Base-by-base conservation (phyloP, 345 rosid genomes). In the Gynandropsis gynandra region DNA sequence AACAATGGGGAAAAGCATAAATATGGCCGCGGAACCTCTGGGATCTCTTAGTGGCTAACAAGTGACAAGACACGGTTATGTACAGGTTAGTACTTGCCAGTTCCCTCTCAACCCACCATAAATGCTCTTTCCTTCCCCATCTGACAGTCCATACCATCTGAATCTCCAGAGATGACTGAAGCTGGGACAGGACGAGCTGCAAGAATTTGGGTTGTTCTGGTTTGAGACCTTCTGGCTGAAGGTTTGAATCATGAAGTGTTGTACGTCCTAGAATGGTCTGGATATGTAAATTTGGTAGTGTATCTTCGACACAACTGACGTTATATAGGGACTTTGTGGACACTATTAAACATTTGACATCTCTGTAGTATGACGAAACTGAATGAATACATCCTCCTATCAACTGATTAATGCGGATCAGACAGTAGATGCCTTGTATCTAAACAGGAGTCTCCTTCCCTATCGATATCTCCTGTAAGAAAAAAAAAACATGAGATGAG, bases 1-100 rank as follows among this genome's bases (percentile, higher is more conserved):
- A 76, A 88, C 98, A 14, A 83, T 88, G 94, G 69, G 97, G 42
- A 88, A 92, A 75, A 92, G 97, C 71, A 54, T 92, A 54, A 87
- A 83, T 63, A 75, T 92, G 74, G 95, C 80, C 38, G 36, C 58
- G 43, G 42, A 63, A 57, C 37, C 54, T 50, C 51, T 32, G 59
- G 43, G 19, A 20, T 47, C 52, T 15, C 56, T 11, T 52, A 58
- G 54, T 24, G 52, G 56, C 40, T 50, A 42, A 16, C 21, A 41
- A 24, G 62, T 50, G 38, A 50, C 42, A n/a, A n/a, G 58, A 49
- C 63, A 42, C 20, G 24, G 37, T 57, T 56, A 36, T 50, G 63
- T 44, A 64, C 47, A 64, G 68, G 62, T 56, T 36, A 36, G 47
- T 41, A 34, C 52, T 50, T 63, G 4, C 29, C 29, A 24, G 29